phyloP scores from a whole-genome alignment of 192 early-diverging fungal species.

The Podila minutissima region DNA sequence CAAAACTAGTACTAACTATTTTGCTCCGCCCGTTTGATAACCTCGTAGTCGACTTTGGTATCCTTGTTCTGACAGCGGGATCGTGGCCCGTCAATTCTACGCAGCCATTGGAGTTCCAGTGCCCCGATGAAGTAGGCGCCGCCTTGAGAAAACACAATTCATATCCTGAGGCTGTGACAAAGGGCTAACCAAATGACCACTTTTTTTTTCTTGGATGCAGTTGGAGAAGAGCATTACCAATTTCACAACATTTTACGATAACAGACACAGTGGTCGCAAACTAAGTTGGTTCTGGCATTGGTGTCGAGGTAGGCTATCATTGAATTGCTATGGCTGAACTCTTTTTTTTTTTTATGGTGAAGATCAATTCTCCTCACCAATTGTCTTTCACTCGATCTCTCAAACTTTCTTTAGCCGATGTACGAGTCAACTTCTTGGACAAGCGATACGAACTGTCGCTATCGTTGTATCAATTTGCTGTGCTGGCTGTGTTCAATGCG shows the following conservation, averaged over 20 bases:
- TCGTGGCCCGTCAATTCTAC: conserved; percentile 84
- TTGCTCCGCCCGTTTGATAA: not conserved
- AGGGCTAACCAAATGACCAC: not conserved
- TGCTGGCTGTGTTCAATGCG: conserved; percentile 76
- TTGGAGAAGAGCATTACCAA: conserved; percentile 73
- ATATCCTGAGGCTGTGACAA: not conserved
- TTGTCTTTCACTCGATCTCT: no score
- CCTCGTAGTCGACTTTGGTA: conserved; percentile 70
- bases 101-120: conserved; percentile 74
- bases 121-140: conserved; percentile 81
- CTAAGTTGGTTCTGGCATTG: conserved; percentile 87
- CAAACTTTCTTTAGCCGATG: conserved; percentile 60
- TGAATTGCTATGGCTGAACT: not conserved
- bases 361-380: no score
- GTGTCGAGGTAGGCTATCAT: conserved; percentile 64
- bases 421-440: conserved; percentile 71
- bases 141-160: not conserved
- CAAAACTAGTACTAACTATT: no score
- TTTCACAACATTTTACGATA: conserved; percentile 79
- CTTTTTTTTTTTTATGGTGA: not conserved
- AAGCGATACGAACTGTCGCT: conserved; percentile 84
- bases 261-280: conserved; percentile 77
- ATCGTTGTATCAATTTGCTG: conserved; percentile 73
- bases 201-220: conserved; percentile 32
- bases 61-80: conserved; percentile 81